Evolutionary conservation across 192 early-diverging fungal genomes (phyloP).

Genomic region (Dispira simplex): DNA sequence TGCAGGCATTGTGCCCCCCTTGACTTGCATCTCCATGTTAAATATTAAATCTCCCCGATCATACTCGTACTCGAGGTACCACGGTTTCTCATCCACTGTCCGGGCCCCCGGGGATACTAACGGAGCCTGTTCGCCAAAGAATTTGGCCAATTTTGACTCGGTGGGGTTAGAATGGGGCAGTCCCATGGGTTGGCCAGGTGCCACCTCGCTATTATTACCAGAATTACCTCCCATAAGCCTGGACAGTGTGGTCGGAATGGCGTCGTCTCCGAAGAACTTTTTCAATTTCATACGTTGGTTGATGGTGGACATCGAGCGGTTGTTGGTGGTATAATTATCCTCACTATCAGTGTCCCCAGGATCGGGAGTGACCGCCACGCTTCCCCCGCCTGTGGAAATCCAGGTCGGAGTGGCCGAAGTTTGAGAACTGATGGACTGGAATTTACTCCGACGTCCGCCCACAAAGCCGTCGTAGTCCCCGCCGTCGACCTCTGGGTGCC

Average conservation of each 20-base stretch:
- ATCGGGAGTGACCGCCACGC: too few species aligned
- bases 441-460: too few species aligned
- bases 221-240: too few species aligned
- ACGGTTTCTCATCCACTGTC: slow-evolving; percentile 30
- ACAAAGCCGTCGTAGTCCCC: too few species aligned
- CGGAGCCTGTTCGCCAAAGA: slow-evolving; percentile 25
- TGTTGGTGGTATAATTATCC: not conserved
- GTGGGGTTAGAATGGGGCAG: slow-evolving; percentile 3
- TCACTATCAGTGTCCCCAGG: not conserved
- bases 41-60: slow-evolving; percentile 54
- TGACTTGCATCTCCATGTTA: slow-evolving; percentile 76
- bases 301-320: slow-evolving; percentile 8
- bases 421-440: too few species aligned
- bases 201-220: not conserved
- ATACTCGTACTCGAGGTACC: slow-evolving; percentile 76
- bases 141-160: slow-evolving; percentile 22
- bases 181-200: slow-evolving; percentile 1
- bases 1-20: slow-evolving; percentile 75
- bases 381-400: too few species aligned
- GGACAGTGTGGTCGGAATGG: slow-evolving; percentile 14
- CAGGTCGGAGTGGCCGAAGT: too few species aligned
- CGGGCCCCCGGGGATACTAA: not conserved
- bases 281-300: slow-evolving; percentile 23
- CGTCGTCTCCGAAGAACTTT: slow-evolving; percentile 44
- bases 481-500: too few species aligned